Base-by-base conservation (phyloP, 2,329 filamentous ascomycete genomes). In the Aspergillus japonicus region DNA sequence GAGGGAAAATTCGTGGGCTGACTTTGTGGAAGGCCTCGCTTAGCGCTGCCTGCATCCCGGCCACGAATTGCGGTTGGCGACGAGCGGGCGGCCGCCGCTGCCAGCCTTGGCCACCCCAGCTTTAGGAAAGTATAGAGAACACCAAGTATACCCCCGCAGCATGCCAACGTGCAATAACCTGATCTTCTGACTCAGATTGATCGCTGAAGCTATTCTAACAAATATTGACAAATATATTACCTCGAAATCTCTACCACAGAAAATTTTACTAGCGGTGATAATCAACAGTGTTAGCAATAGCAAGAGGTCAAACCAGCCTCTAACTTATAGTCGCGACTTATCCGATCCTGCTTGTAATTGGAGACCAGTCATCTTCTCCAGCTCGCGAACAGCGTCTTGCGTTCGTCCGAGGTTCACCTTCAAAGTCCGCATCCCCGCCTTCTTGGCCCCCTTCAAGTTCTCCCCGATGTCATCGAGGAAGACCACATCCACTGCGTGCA, bases 391-490 rank as follows among this genome's bases (percentile, higher is more conserved):
- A 0, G 94, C 93, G 72, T 93, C 87, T 71, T 85, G 89, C 1
- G 90, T 86, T 73, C 83, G 86, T 1, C 93, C 93, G 29, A 98
- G 77, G 8, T 85, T 80, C 1, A 98, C 95, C 77, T 94, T 96
- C 65, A 98, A 84, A 0, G 94, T 98, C 58, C 83, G 78, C 74
- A 98, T 88, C 0, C 94, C 94, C 23, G 87, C 79, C 52, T 82
- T 83, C 75, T 83, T 90, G 1, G 87, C 95, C 49, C 84, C 88
- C 80, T 93, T 95, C 59, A 98, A 75, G 73, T 99, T 99, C 76
- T 93, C 88, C 1, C 95, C 95, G 73, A 99, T 96, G 69, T 97
- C 93, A 73, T 97, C 95, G 53, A 97, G 77, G 73, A 99, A 99
- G 4, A 96, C 77, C 49, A 97, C 81, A 57, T 97, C 91, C 0